Base-by-base conservation (phyloP, 768 basidiomycete species). In the Rhizopogon sp. region DNA sequence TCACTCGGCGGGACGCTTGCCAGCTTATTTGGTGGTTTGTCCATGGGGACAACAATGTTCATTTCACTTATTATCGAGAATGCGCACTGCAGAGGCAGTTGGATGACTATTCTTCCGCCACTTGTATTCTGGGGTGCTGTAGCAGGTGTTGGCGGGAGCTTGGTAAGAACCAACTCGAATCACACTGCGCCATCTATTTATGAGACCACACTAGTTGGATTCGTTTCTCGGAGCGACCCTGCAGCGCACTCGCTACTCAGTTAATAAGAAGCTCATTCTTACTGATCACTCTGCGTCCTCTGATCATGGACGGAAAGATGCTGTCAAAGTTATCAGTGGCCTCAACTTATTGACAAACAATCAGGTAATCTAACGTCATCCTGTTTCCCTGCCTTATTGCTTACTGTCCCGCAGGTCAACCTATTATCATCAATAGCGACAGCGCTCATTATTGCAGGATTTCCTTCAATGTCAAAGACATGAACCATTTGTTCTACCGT, bases 151-250 rank as follows among this genome's bases (percentile, higher is more conserved):
- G 64, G 87, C n/a, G 95, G 93, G 14, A 93, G 91, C 45, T 66
- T 92, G 70, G 87, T 90, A 59, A 62, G 83, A 44, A 29, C 31
- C 0, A 13, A 16, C 3, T 31, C 51, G 31, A 37, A 37, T 3
- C 20, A 17, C 17, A 35, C 57, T 37, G 55, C 31, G 51, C 20
- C 29, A 29, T 54, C 8, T 39, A 53, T 8, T 55, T 29, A 31
- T 57, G 42, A 3, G 56, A 35, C 39, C 25, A 52, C 25, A 50
- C 20, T 66, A 90, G 89, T 69, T 93, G 49, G 95, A 98, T 66
- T 93, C 90, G 0, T 42, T 97, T 11, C 75, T 97, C 16, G 95
- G 95, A 2, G 93, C 94, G 5, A 93, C 90, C 5, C 66, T 96
- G 1, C 95, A 98, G 62, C 74, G 79, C 52, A 93, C 92, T 4